Evolutionary conservation across 2,329 filamentous ascomycete genomes (phyloP), one percentile per base, ranked within the genome.

Genomic region (Exophiala spinifera): DNA sequence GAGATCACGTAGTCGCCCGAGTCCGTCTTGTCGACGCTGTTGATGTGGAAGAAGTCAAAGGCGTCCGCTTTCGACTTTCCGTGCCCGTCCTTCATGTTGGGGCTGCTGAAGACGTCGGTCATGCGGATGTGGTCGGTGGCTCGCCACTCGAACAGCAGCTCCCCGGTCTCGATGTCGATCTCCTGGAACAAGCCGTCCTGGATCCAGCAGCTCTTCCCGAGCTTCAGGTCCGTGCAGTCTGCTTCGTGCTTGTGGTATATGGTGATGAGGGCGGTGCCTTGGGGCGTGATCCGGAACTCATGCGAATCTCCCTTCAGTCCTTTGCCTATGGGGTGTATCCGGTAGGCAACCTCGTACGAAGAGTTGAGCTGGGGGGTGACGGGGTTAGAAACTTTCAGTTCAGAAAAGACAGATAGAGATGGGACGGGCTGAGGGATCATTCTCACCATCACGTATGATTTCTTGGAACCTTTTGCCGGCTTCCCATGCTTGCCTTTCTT

Each of bases 31-130:
- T 80, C 76, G 23, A 83, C 68, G 33, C 77, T 78, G 67, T 82
- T 81, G 66, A 83, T 76, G 64, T 82, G 79, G 64, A 81, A 82
- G 56, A 75, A 81, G 64, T 83, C 79, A 67, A 78, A 83, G 1
- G 55, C 55, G 48, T 55, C 52, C 13, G 39, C 20, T 8, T 39
- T 39, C 4, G 28, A 34, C 43, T 25, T 40, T 13, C 50, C 55
- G 23, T 47, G 20, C 17, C 51, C 51, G 13, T 58, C 51, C 39
- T 48, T 51, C 11, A 39, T 42, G 11, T 15, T 46, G 34, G 51
- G 51, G 10, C 21, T 44, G 37, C 36, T 49, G 48, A 37, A 60
- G 3, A 53, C 47, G 56, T 66, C 49, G 36, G 61, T 62, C 34
- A 69, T 48, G 1, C 61, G 54, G 42, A 64, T 57, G 45, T 73